Percentiles rank a stretch among this genome's conserved stretches.
phyloP scores from a whole-genome alignment of 176 grass and related monocot species.

The Otatea glauca region DNA sequence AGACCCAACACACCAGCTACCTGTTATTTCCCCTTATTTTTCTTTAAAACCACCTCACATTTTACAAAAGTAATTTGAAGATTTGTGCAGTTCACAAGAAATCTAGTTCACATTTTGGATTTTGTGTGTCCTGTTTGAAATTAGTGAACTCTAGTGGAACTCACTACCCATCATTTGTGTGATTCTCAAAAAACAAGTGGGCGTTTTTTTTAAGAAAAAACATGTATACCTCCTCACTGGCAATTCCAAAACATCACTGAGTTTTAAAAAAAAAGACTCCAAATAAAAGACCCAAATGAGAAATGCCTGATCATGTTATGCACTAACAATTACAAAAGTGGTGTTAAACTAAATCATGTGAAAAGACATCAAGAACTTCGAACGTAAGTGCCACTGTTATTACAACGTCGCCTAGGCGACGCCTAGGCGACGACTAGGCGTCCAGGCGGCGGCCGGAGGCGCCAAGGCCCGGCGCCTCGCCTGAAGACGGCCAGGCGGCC shows the following conservation, averaged over 20 bases:
- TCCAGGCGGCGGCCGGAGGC: too few species aligned
- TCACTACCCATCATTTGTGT: slow-evolving; percentile 5
- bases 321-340: background rate
- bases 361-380: background rate
- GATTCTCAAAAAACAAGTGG: background rate
- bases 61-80: background rate
- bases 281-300: slow-evolving; percentile 17
- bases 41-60: background rate
- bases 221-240: background rate
- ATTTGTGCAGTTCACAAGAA: background rate
- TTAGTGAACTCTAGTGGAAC: background rate
- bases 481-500: too few species aligned
- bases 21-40: background rate
- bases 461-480: too few species aligned
- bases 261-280: slow-evolving; percentile 1
- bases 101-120: background rate
- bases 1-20: background rate
- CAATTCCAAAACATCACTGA: slow-evolving; percentile 13
- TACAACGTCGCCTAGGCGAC: too few species aligned
- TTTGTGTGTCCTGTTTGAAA: background rate
- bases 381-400: background rate
- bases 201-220: background rate
- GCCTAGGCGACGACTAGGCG: too few species aligned
- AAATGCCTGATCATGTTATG: slow-evolving; percentile 2
- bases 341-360: background rate